Conservation (phyloP, 2,329 filamentous ascomycete species). For the Botryosphaeria dothidea region DNA sequence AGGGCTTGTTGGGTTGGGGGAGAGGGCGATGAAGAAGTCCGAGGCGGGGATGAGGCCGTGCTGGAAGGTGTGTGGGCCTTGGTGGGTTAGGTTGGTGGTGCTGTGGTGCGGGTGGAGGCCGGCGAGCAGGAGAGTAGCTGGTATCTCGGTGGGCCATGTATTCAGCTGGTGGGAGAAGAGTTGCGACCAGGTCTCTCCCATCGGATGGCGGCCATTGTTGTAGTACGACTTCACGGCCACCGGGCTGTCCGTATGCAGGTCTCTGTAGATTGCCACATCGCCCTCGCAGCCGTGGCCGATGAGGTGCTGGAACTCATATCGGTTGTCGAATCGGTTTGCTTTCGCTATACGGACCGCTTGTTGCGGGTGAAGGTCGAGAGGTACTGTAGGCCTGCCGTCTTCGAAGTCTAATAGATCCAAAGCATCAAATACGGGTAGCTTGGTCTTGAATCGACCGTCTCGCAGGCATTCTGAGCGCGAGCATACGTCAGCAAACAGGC, state of each 20-base stretch:
- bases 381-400: neutral
- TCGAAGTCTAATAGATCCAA: neutral
- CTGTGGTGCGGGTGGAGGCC: neutral
- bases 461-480: too few relatives aligned
- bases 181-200: neutral
- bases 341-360: neutral
- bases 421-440: neutral
- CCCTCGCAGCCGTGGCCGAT: neutral
- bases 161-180: neutral
- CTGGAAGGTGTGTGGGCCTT: neutral
- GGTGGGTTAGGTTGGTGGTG: neutral
- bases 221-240: neutral
- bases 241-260: neutral
- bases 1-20: neutral
- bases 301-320: neutral
- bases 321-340: constrained; percentile 1
- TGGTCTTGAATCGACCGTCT: neutral
- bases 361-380: neutral
- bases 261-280: neutral
- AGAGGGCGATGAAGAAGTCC: constrained; percentile 1
- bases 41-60: constrained; percentile 21
- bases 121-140: constrained; percentile 28
- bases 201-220: neutral
- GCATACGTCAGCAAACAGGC: neutral
- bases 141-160: constrained; percentile 32